Evolutionary conservation across 257 asterid species (phyloP).

Genomic region (Solanum sejunctum): DNA sequence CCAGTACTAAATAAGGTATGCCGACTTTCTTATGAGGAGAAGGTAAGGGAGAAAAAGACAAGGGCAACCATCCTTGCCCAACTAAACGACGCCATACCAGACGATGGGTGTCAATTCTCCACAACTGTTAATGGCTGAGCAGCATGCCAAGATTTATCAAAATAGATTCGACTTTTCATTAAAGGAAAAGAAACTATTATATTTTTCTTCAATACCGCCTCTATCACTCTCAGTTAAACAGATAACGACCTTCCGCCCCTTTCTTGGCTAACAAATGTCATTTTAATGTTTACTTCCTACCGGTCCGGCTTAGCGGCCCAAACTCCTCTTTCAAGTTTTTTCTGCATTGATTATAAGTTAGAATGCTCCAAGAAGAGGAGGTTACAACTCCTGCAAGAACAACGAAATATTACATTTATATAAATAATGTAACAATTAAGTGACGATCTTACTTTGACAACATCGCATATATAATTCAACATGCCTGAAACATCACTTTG

Average conservation of each 20-base stretch:
- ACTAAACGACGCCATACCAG: slow-evolving; percentile 37
- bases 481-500: too few relatives aligned
- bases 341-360: neutral
- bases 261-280: neutral
- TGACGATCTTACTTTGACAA: too few relatives aligned
- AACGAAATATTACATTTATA: too few relatives aligned
- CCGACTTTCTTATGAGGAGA: neutral
- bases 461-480: too few relatives aligned
- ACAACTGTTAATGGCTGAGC: neutral
- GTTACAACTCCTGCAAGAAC: too few relatives aligned
- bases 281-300: neutral
- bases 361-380: neutral
- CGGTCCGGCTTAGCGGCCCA: too few relatives aligned
- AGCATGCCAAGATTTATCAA: too few relatives aligned
- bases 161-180: neutral
- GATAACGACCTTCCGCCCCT: neutral
- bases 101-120: slow-evolving; percentile 15
- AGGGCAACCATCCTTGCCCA: slow-evolving; percentile 26
- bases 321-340: neutral
- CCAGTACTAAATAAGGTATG: neutral
- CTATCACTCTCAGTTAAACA: too few relatives aligned
- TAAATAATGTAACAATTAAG: too few relatives aligned
- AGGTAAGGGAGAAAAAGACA: slow-evolving; percentile 14
- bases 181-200: neutral
- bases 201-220: too few relatives aligned